Conservation (phyloP, 2,329 filamentous ascomycete species). For the Cercospora sojina region DNA sequence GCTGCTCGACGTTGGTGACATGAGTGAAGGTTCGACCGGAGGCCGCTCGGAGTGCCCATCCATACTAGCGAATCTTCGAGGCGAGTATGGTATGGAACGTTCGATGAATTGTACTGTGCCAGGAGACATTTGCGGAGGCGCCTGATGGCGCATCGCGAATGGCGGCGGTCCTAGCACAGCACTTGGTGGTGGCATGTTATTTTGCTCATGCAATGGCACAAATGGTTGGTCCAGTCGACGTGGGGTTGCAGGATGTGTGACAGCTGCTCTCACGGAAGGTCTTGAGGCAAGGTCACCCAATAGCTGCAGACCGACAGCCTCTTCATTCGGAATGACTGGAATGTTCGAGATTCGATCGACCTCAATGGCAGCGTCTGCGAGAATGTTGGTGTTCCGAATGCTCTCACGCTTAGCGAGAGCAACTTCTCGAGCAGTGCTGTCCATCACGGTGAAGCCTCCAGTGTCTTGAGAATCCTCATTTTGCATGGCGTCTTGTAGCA, state of each 20-base stretch:
- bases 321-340: slow-evolving; percentile 38
- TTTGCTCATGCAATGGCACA: neutral
- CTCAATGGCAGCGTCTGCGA: slow-evolving; percentile 38
- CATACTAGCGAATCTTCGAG: neutral
- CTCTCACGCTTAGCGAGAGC: slow-evolving; percentile 43
- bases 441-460: slow-evolving; percentile 44
- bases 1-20: slow-evolving; percentile 11
- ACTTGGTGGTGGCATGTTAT: slow-evolving; percentile 20
- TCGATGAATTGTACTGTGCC: slow-evolving; percentile 8
- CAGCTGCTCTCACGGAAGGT: slow-evolving; percentile 22
- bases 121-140: slow-evolving; percentile 4
- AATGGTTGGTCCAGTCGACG: slow-evolving; percentile 10
- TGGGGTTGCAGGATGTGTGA: slow-evolving; percentile 7
- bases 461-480: slow-evolving; percentile 23
- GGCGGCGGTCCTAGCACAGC: slow-evolving; percentile 7
- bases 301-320: slow-evolving; percentile 42
- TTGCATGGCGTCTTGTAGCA: slow-evolving; percentile 28
- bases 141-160: slow-evolving; percentile 4
- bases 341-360: slow-evolving; percentile 28
- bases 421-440: slow-evolving; percentile 43
- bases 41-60: slow-evolving; percentile 5
- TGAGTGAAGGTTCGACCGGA: slow-evolving; percentile 3
- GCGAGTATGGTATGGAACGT: slow-evolving; percentile 8
- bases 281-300: slow-evolving; percentile 32
- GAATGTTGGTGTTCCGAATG: slow-evolving; percentile 36